A percentile compares a stretch with the other conserved stretches of the same genome.
Conservation (phyloP, 2,329 filamentous ascomycete genomes). For the Ascochyta viciae-villosae region DNA sequence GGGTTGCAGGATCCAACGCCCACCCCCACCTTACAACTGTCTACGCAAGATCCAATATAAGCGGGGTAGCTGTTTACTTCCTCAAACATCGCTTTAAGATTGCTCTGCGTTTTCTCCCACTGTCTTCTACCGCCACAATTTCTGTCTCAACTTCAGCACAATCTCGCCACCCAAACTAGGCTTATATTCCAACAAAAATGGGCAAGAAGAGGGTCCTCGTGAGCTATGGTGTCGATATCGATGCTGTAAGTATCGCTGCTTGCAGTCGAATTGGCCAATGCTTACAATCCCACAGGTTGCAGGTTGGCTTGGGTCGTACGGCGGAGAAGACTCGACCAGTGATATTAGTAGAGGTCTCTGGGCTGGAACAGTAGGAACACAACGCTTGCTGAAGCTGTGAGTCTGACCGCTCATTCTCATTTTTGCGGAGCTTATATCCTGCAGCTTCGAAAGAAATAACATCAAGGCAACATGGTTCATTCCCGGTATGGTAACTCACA, state of each 20-base stretch:
- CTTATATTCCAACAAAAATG: conserved; percentile 32
- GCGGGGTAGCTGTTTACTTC: conserved; percentile 13
- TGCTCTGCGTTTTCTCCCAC: not conserved
- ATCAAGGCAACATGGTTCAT: conserved; percentile 75
- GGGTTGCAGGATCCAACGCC: not conserved
- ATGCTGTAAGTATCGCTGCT: conserved; percentile 51
- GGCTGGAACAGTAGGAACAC: conserved; percentile 72
- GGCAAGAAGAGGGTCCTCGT: conserved; percentile 61
- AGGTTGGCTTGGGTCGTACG: conserved; percentile 77
- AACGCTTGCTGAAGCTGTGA: conserved; percentile 71
- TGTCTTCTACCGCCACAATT: not conserved
- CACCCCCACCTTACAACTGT: conserved; percentile 10
- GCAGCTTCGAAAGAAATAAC: not conserved
- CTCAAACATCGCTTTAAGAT: conserved; percentile 1
- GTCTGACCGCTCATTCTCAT: not conserved
- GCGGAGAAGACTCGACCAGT: conserved; percentile 72
- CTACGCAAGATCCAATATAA: conserved; percentile 1
- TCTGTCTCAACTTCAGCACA: not conserved
- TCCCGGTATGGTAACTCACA: conserved; percentile 41
- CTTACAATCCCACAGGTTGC: conserved; percentile 45
- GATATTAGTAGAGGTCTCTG: conserved; percentile 76
- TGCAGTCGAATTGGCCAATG: too few species aligned
- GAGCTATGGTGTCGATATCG: conserved; percentile 74
- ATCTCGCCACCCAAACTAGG: too few species aligned
- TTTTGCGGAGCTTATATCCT: not conserved